Base-by-base conservation (phyloP, 148 eudicot genomes). In the Nepenthes mirabilis region DNA sequence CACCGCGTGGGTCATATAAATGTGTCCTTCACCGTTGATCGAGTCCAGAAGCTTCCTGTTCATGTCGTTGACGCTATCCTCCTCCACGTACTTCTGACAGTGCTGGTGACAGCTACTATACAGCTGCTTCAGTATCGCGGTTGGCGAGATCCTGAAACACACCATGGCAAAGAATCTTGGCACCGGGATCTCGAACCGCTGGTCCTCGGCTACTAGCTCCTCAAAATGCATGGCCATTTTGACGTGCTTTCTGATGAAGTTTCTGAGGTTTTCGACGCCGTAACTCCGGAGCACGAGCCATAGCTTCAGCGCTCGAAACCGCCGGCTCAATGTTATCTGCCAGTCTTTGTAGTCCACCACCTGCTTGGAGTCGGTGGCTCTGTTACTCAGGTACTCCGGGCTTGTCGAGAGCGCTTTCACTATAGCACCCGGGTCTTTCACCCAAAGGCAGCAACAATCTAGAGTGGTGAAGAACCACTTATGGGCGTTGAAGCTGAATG, bases 301-400 rank as follows among this genome's bases (percentile, higher is more conserved):
- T 40, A 84, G 64, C 56, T 84, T 84, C 14, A 83, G 64, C 1
- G 89, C 62, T 51, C 85, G 37, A 47, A 83, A 83, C 9, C 85
- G 43, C 0, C 85, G 75, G 69, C 85, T 75, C 4, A 83, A 65
- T 1, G 77, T 62, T 14, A 83, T 72, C 55, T 78, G 81, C 89
- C 89, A 83, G 53, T 83, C 85, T 43, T 80, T 83, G 74, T 83
- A 83, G 63, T 83, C 89, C 3, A 83, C 81, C 35, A 83, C 89
- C 14, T 68, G 63, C 0, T 73, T 64, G 8, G 72, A 54, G 1
- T 80, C 89, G 0, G 80, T 81, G 0, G 83, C 83, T 33, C 67
- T 73, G 72, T 84, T 84, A 9, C 72, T 70, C 3, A 81, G 61
- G 6, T 67, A 76, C 68, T 79, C 90, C 0, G 90, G 76, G 58